phyloP scores from a whole-genome alignment of 2,329 filamentous ascomycete species.

The Nemania sp. region DNA sequence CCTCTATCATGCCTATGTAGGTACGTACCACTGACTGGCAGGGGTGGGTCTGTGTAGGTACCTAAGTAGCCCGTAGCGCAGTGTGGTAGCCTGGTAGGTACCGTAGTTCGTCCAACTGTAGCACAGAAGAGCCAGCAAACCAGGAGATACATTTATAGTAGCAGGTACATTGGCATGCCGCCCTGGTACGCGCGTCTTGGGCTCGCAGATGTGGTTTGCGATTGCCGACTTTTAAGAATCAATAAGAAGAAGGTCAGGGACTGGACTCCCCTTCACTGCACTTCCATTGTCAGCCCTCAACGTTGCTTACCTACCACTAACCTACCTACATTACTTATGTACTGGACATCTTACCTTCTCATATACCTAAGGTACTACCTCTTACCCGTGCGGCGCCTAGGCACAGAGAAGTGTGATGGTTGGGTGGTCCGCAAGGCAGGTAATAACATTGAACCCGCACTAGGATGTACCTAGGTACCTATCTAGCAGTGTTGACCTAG shows the following conservation, averaged over 20 bases:
- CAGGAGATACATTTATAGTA: background rate
- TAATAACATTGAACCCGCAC: too few species aligned
- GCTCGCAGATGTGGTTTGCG: background rate
- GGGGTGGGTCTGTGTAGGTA: background rate
- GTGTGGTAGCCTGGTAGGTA: too few species aligned
- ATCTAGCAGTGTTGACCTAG: background rate
- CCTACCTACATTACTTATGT: too few species aligned
- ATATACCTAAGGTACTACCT: too few species aligned
- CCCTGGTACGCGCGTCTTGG: background rate
- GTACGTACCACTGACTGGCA: background rate
- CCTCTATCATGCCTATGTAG: too few species aligned
- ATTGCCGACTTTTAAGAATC: background rate
- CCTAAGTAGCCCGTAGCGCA: too few species aligned
- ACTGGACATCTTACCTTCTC: too few species aligned
- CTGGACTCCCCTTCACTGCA: too few species aligned
- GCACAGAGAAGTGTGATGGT: too few species aligned
- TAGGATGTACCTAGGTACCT: background rate
- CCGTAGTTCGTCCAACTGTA: background rate
- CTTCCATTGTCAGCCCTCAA: slow-evolving; percentile 9
- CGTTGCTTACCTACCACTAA: too few species aligned
- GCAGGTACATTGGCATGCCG: background rate
- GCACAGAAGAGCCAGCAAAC: background rate
- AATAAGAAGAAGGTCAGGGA: background rate
- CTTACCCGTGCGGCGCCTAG: too few species aligned
- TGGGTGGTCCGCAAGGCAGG: slow-evolving; percentile 9